A percentile compares a stretch with the other conserved stretches of the same genome.
phyloP scores from a whole-genome alignment of 75 land plant genomes.

The Selaginella moellendorffii region DNA sequence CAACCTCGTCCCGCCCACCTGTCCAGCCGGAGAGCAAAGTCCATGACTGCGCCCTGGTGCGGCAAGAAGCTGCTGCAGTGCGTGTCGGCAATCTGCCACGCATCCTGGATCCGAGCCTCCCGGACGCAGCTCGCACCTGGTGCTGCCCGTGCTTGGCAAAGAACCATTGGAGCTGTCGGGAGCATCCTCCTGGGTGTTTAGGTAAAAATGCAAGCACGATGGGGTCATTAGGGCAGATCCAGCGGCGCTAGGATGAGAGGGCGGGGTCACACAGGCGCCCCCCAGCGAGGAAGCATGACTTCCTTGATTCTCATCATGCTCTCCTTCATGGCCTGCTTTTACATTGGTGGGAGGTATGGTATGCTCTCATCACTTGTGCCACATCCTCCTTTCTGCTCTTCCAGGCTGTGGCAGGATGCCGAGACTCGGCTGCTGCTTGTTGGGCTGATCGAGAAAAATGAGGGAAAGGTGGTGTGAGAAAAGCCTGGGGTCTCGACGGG shows the following conservation, averaged over 20 bases:
- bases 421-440: slow-evolving; percentile 52
- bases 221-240: too few species aligned
- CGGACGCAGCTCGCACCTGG: neutral
- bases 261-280: neutral
- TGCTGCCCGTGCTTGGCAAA: too few species aligned
- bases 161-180: too few species aligned
- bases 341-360: slow-evolving; percentile 72
- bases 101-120: neutral
- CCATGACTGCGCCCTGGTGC: neutral
- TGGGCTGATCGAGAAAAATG: slow-evolving; percentile 34
- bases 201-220: too few species aligned
- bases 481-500: too few species aligned
- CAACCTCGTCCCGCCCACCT: neutral
- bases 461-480: slow-evolving; percentile 31
- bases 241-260: neutral
- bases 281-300: slow-evolving; percentile 9
- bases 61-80: slow-evolving; percentile 1
- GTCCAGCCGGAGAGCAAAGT: slow-evolving; percentile 1
- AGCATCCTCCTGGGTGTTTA: too few species aligned
- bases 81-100: slow-evolving; percentile 4
- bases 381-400: neutral
- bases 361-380: too few species aligned
- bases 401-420: slow-evolving; percentile 96
- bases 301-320: slow-evolving; percentile 26
- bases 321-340: slow-evolving; percentile 81